Percentiles rank a stretch among this genome's conserved stretches.
phyloP scores from a whole-genome alignment of 2,329 filamentous ascomycete genomes.

The Leptographium galeiforme region DNA sequence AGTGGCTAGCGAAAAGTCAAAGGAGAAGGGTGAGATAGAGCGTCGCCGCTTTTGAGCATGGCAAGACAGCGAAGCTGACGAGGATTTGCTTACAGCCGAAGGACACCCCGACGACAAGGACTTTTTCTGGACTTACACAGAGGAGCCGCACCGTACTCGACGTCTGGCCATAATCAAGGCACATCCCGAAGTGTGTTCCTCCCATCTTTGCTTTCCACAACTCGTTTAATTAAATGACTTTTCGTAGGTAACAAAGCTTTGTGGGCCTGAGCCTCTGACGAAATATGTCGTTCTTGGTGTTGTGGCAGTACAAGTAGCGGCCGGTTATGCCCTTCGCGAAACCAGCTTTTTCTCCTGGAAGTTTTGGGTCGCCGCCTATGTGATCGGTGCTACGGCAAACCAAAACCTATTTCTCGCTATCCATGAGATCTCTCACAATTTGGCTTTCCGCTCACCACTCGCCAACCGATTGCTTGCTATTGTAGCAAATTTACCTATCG shows the following conservation, averaged over 20 bases:
- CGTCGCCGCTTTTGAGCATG: not conserved
- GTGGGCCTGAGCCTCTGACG: constrained; percentile 87
- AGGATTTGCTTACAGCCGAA: not conserved
- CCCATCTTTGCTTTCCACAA: not conserved
- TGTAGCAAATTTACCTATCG: constrained; percentile 90
- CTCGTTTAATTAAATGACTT: not conserved
- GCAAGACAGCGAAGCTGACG: not conserved
- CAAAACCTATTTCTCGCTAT: constrained; percentile 98
- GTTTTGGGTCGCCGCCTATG: constrained; percentile 78
- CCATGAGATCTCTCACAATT: constrained; percentile 96
- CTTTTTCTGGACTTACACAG: constrained; percentile 99
- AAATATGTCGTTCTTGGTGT: constrained; percentile 84
- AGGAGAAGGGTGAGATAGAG: not conserved
- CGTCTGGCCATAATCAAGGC: constrained; percentile 94
- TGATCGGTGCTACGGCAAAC: constrained; percentile 88
- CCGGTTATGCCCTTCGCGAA: constrained; percentile 64
- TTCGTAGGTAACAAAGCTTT: constrained; percentile 79
- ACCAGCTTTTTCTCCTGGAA: constrained; percentile 69
- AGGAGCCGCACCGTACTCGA: constrained; percentile 87
- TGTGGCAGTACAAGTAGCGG: constrained; percentile 65
- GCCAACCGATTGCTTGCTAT: constrained; percentile 82
- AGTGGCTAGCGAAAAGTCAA: not conserved
- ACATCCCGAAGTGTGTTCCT: constrained; percentile 67
- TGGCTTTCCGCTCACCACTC: constrained; percentile 71
- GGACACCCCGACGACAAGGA: constrained; percentile 28